Evolutionary conservation across 2,329 filamentous ascomycete genomes (phyloP).

Genomic region (Kalmusia sp.): DNA sequence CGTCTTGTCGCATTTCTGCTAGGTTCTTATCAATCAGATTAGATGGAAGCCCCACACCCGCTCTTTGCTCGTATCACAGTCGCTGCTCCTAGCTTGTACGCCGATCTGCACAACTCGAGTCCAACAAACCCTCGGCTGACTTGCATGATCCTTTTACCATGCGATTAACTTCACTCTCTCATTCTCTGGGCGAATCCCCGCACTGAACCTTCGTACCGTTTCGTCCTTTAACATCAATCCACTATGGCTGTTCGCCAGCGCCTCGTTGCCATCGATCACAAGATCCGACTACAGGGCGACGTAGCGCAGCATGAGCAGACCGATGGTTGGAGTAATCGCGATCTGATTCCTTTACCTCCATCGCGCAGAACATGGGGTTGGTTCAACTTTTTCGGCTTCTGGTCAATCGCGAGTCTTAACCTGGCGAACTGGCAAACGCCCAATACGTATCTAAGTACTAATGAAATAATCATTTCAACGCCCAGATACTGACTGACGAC

Average conservation of each 20-base stretch:
- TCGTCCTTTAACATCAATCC: background rate
- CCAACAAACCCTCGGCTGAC: background rate
- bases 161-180: background rate
- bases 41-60: conserved; percentile 5
- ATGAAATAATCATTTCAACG: background rate
- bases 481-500: conserved; percentile 5
- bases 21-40: conserved; percentile 9
- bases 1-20: background rate
- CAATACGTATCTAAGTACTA: conserved; percentile 53
- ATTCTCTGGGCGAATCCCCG: background rate
- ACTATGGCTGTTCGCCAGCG: conserved; percentile 16
- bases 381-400: conserved; percentile 53
- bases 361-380: conserved; percentile 50
- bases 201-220: background rate
- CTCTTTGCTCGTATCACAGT: background rate
- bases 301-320: conserved; percentile 54
- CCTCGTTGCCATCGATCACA: conserved; percentile 37
- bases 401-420: conserved; percentile 50
- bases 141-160: conserved; percentile 1
- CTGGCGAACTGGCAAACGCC: conserved; percentile 57
- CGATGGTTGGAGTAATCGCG: conserved; percentile 50
- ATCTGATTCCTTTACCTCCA: conserved; percentile 48
- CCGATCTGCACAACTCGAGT: background rate
- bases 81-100: background rate
- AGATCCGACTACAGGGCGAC: conserved; percentile 48